Evolutionary conservation across 2,329 filamentous ascomycete species (phyloP), one percentile per base, ranked within the genome.

Genomic region (Beauveria scarabaeidicola): DNA sequence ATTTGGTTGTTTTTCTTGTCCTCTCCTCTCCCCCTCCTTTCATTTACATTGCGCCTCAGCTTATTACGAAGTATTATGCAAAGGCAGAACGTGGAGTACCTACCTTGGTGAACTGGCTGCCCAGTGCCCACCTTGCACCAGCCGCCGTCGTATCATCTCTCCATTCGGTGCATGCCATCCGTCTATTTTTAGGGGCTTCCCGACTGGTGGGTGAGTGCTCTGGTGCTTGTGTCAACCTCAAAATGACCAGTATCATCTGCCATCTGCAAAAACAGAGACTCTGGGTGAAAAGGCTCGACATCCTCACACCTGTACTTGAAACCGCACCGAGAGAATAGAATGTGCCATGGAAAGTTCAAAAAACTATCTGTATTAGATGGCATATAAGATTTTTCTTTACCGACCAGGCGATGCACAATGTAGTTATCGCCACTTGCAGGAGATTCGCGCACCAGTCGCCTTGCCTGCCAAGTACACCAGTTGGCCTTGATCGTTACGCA

Each of bases 131-230:
- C 21, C 10, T 17, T 41, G 9, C 43, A 13, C 32, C 32, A 36
- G 19, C 19, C n/a, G n/a, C 23, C 46, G 10, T 43, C 23, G 21
- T 43, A 53, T 41, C 51, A 29, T 43, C 23, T 3, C 53, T 40
- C 32, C 19, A 40, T 7, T 36, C 11, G 23, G 51, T 19, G 41
- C 25, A 25, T 25, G 9, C 52, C 19, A 40, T 25, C 7, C 53
- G 13, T 48, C 53, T 56, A 56, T 56, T 56, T 56, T 56, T 56
- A 56, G 53, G 29, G 53, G 29, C 32, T 29, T 9, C 38, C 25
- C 25, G 52, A 29, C 52, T 53, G 27, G n/a, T 36, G 13, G 29
- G 17, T 51, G 48, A 10, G 19, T 38, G 50, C 40, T 54, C 29
- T 15, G 11, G 17, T 36, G 19, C 8, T 7, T 13, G 21, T 21